Evolutionary conservation across 306 rosid species (phyloP).

Genomic region (Cicer chorassanicum): DNA sequence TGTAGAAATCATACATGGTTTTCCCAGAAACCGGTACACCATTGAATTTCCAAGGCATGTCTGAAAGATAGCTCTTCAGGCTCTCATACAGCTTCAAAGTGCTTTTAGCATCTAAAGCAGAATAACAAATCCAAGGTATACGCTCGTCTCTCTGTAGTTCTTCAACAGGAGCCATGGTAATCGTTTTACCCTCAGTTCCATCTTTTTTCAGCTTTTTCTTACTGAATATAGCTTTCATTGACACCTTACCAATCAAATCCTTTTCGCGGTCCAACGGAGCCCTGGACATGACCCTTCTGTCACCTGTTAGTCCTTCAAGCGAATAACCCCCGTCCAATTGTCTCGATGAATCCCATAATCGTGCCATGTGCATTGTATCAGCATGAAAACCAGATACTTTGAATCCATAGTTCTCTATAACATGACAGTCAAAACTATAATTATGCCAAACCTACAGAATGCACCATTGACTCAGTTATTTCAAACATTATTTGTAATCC

Average conservation of each 20-base stretch:
- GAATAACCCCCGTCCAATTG: constrained; percentile 83
- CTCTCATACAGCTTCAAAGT: constrained; percentile 57
- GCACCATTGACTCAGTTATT: constrained; percentile 46
- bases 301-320: constrained; percentile 87
- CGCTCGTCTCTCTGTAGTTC: constrained; percentile 51
- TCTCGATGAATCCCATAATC: constrained; percentile 96
- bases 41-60: constrained; percentile 53
- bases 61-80: constrained; percentile 50
- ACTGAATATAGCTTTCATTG: constrained; percentile 59
- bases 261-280: constrained; percentile 48
- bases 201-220: constrained; percentile 57
- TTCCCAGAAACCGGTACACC: constrained; percentile 55
- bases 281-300: constrained; percentile 74
- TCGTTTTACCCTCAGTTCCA: constrained; percentile 54
- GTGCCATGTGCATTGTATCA: constrained; percentile 99
- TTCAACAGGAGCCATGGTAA: constrained; percentile 45
- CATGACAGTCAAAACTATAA: constrained; percentile 93
- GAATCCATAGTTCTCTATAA: constrained; percentile 89
- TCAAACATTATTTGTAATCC: constrained; percentile 36
- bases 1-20: constrained; percentile 82
- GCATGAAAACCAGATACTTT: constrained; percentile 93
- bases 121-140: constrained; percentile 59
- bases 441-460: constrained; percentile 92
- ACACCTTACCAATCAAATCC: constrained; percentile 54
- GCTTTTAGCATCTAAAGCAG: constrained; percentile 59